Conservation (phyloP, 495 filamentous ascomycete genomes). For the Trichoderma erinaceum region DNA sequence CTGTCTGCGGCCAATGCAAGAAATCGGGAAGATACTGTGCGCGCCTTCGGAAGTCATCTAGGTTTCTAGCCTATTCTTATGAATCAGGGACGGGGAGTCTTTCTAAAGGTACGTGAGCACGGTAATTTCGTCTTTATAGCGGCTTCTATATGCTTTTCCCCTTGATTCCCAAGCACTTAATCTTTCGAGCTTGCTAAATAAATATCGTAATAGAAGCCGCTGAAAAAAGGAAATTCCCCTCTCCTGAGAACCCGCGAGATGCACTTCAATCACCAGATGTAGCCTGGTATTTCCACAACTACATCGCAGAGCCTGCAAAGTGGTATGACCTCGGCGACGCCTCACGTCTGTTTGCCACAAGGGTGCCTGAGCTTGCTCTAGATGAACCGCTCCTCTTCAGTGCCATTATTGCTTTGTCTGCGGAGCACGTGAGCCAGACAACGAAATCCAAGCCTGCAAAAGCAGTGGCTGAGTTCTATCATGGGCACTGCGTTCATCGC, state of each 20-base stretch:
- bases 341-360: conserved; percentile 26
- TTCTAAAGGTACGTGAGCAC: neutral
- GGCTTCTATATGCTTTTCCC: neutral
- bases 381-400: conserved; percentile 31
- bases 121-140: neutral
- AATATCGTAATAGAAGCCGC: neutral
- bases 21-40: conserved; percentile 23
- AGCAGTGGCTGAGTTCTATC: conserved; percentile 17
- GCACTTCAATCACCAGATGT: conserved; percentile 16
- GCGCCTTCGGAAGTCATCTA: conserved; percentile 21
- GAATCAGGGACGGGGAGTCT: neutral
- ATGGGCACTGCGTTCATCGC: conserved; percentile 20
- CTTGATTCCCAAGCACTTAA: neutral
- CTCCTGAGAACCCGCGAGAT: neutral
- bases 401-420: conserved; percentile 33
- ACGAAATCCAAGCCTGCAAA: conserved; percentile 13
- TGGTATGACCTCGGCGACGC: conserved; percentile 38
- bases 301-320: conserved; percentile 27
- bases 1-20: conserved; percentile 25
- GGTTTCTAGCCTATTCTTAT: neutral
- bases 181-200: neutral
- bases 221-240: conserved; percentile 16
- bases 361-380: conserved; percentile 26
- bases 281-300: conserved; percentile 28
- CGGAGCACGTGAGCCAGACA: conserved; percentile 22